Conservation (phyloP, 148 eudicot genomes). For the Cornus kousa region DNA sequence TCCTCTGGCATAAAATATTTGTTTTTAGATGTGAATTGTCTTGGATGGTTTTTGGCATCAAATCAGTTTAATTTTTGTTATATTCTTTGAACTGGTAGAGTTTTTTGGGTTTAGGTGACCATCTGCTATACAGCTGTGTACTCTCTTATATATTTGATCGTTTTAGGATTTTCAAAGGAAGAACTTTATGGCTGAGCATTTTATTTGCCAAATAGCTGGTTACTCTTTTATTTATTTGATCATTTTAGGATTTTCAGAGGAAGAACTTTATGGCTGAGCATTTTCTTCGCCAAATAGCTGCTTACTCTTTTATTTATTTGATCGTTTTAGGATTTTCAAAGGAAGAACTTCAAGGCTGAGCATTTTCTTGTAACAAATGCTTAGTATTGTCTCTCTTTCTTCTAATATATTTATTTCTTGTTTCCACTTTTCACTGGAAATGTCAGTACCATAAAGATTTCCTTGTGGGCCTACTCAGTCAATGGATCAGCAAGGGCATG, state of each 20-base stretch:
- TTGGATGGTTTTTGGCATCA: not conserved
- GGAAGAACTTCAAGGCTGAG: not conserved
- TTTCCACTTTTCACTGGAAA: not conserved
- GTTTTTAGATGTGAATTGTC: not conserved
- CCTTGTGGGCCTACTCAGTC: not conserved
- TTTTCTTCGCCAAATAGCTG: not conserved
- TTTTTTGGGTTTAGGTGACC: not conserved
- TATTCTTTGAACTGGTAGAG: not conserved
- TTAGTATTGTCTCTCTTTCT: not conserved
- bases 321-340: not conserved
- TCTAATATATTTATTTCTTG: not conserved
- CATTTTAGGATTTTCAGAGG: not conserved
- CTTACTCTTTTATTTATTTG: not conserved
- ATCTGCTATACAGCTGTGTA: not conserved
- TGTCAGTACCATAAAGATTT: not conserved
- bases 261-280: not conserved
- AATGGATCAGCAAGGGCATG: slow-evolving; percentile 54
- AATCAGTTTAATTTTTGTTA: not conserved
- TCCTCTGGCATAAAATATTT: not conserved
- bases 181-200: not conserved
- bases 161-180: not conserved
- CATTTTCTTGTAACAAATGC: not conserved
- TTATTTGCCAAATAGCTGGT: not conserved
- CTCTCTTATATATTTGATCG: not conserved
- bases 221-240: not conserved